phyloP scores from a whole-genome alignment of 2,329 filamentous ascomycete genomes.

The Thielaviopsis punctulata region DNA sequence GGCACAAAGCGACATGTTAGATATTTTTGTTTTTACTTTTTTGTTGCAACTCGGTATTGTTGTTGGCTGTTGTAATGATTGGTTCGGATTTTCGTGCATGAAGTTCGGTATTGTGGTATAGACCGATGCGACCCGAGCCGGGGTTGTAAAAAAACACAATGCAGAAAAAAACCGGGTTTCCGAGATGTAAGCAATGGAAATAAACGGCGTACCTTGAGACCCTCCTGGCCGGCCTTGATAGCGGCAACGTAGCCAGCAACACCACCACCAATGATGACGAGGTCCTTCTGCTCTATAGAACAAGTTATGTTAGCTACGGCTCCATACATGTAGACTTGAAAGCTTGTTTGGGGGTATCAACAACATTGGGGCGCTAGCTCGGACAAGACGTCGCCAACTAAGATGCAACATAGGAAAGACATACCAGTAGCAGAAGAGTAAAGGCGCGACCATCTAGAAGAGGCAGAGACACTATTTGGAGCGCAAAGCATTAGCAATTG shows the following conservation, averaged over 20 bases:
- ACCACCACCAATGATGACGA: constrained; percentile 94
- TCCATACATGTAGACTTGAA: background rate
- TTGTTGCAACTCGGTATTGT: background rate
- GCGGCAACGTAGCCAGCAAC: constrained; percentile 97
- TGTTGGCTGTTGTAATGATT: background rate
- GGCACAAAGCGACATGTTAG: background rate
- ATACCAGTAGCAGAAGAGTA: constrained; percentile 42
- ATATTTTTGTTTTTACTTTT: background rate
- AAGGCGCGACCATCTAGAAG: constrained; percentile 36
- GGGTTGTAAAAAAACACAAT: constrained; percentile 8
- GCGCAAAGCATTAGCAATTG: constrained; percentile 2
- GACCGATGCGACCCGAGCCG: background rate
- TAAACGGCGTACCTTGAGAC: constrained; percentile 67
- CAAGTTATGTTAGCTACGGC: constrained; percentile 21
- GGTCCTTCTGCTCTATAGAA: constrained; percentile 71
- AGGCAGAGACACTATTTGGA: background rate
- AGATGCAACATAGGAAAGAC: constrained; percentile 16
- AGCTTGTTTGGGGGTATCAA: background rate
- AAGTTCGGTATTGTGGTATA: background rate
- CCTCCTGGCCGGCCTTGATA: constrained; percentile 96
- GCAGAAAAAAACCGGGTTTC: background rate
- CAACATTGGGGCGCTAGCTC: background rate
- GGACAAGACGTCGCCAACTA: background rate
- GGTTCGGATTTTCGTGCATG: background rate
- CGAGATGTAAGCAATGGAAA: background rate